Conservation (phyloP, 106 monocot species). For the Phalaenopsis aphrodite region DNA sequence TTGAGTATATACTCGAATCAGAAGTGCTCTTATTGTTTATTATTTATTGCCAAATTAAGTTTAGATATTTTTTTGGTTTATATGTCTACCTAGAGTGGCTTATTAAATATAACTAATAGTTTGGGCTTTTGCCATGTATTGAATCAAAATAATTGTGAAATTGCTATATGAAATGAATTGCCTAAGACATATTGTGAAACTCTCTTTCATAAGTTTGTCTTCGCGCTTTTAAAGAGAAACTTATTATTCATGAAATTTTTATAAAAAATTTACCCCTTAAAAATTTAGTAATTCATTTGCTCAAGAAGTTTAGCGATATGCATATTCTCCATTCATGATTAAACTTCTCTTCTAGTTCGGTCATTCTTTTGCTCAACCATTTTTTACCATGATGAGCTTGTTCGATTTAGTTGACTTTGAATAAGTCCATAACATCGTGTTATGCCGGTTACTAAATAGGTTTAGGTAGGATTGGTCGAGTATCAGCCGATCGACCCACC, state of each 20-base stretch:
- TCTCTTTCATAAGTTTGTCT: not conserved
- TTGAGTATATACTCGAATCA: not conserved
- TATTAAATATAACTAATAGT: not conserved
- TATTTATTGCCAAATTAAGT: not conserved
- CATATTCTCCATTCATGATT: not conserved
- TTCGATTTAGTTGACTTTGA: too few species aligned
- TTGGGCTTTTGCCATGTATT: not conserved
- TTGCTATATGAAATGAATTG: not conserved
- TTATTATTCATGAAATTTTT: not conserved
- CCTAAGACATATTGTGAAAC: not conserved
- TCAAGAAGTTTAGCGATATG: not conserved
- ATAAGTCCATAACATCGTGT: too few species aligned
- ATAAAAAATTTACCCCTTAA: not conserved
- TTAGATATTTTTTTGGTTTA: not conserved
- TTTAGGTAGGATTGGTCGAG: too few species aligned
- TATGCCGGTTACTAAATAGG: too few species aligned
- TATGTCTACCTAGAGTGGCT: not conserved
- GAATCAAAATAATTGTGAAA: not conserved
- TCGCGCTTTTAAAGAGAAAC: not conserved
- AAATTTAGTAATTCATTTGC: not conserved
- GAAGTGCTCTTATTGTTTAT: not conserved
- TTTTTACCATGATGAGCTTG: too few species aligned
- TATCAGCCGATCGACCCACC: too few species aligned
- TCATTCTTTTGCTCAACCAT: too few species aligned
- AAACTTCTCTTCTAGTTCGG: not conserved